These are phyloP conservation scores for Trichoderma gamsii DNA, from an alignment of 495 filamentous ascomycete genomes.

Conservation along the genomic window DNA sequence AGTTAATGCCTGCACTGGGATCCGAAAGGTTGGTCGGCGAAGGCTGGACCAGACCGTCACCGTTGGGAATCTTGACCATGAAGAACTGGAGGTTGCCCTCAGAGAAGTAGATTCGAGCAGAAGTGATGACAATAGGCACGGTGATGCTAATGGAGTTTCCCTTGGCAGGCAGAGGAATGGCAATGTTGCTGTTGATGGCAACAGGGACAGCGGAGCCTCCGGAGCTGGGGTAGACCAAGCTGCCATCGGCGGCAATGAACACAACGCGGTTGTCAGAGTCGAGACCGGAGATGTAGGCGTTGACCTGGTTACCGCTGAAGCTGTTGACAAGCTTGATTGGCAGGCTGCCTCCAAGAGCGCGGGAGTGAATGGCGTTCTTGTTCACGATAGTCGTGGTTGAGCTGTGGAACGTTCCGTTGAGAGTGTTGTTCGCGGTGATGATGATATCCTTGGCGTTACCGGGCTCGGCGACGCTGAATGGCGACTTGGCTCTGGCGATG, in stretches of 20 bases:
- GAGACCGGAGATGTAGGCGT: conserved; percentile 34
- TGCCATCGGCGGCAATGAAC: conserved; percentile 32
- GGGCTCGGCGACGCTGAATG: neutral
- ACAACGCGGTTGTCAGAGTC: conserved; percentile 27
- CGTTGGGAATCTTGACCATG: conserved; percentile 26
- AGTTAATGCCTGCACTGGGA: conserved; percentile 36
- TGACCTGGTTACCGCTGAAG: conserved; percentile 30
- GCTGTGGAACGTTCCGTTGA: neutral
- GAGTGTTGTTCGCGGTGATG: neutral
- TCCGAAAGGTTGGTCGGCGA: conserved; percentile 38
- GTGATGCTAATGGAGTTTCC: conserved; percentile 35
- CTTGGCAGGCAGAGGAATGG: conserved; percentile 26
- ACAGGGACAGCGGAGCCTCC: conserved; percentile 24
- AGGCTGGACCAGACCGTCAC: conserved; percentile 34
- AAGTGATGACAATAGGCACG: conserved; percentile 34
- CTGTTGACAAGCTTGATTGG: conserved; percentile 33
- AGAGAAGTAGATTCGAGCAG: conserved; percentile 38
- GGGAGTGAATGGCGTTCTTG: neutral
- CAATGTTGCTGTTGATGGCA: conserved; percentile 26
- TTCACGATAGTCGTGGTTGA: neutral
- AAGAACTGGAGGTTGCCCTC: conserved; percentile 37
- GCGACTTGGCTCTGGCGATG: neutral
- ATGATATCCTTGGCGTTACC: neutral
- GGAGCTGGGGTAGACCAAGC: conserved; percentile 30
- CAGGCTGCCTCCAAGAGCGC: neutral